Conservation (phyloP, 495 filamentous ascomycete species). For the Cudoniella acicularis region DNA sequence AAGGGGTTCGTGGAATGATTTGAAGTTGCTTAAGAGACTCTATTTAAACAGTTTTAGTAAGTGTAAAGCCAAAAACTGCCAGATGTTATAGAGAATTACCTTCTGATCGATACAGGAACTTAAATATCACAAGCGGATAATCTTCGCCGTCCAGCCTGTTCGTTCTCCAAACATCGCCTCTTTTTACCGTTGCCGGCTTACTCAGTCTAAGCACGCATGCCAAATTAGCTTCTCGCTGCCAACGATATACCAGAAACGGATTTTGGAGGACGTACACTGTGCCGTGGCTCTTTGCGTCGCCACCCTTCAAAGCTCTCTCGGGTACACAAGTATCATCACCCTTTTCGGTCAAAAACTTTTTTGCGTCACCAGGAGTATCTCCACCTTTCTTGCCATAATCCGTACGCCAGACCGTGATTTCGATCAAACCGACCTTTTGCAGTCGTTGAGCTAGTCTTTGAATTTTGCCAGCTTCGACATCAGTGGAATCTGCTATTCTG, state of each 20-base stretch:
- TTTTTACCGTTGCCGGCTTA: background rate
- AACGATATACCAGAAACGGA: background rate
- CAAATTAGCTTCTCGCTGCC: background rate
- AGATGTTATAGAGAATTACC: conserved; percentile 1
- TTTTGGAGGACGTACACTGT: background rate
- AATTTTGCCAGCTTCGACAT: too few relatives aligned
- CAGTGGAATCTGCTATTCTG: too few relatives aligned
- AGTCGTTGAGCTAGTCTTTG: background rate
- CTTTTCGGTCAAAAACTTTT: background rate
- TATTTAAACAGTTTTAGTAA: background rate
- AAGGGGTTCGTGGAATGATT: background rate
- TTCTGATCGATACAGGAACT: background rate
- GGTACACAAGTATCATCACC: background rate
- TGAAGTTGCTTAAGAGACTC: background rate
- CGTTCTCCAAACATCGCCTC: background rate
- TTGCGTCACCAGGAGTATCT: background rate
- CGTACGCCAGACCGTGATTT: background rate
- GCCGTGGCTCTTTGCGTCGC: background rate
- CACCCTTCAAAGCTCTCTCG: background rate
- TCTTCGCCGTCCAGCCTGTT: background rate
- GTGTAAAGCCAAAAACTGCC: too few relatives aligned
- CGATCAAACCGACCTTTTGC: conserved; percentile 1
- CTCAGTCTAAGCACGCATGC: background rate
- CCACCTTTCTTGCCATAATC: background rate
- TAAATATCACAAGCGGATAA: background rate